Percentiles rank a stretch among this genome's conserved stretches.
phyloP scores from a whole-genome alignment of 805 yeast species.

The Hemisphaericaspora nanyangensis region DNA sequence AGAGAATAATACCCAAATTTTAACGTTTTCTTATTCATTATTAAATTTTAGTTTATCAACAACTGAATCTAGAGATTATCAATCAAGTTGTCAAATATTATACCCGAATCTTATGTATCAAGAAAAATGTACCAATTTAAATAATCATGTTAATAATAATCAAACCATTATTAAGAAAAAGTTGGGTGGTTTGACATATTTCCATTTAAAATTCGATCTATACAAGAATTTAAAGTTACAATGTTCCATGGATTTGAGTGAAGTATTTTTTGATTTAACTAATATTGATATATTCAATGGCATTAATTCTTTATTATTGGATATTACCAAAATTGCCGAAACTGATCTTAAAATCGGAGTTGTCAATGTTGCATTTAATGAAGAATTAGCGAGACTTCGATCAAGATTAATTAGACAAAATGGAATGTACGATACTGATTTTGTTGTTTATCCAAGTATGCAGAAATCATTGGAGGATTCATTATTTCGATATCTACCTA shows the following conservation, averaged over 20 bases:
- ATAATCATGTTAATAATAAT: not conserved
- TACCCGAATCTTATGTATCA: constrained; percentile 29
- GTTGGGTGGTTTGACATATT: constrained; percentile 12
- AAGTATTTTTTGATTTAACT: constrained; percentile 21
- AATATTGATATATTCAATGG: constrained; percentile 30
- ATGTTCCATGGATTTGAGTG: constrained; percentile 16
- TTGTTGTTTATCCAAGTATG: not conserved
- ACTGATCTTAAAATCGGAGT: constrained; percentile 23
- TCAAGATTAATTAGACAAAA: not conserved
- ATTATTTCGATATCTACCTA: constrained; percentile 25
- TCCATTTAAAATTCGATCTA: constrained; percentile 16
- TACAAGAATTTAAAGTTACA: constrained; percentile 26
- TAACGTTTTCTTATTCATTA: constrained; percentile 32
- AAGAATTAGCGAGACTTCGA: constrained; percentile 14
- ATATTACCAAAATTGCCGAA: constrained; percentile 21
- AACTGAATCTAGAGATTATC: constrained; percentile 27
- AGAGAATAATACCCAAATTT: constrained; percentile 13
- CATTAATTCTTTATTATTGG: constrained; percentile 24
- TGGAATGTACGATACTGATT: not conserved
- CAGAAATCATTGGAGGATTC: constrained; percentile 8
- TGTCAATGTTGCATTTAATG: constrained; percentile 24
- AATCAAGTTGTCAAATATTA: constrained; percentile 29
- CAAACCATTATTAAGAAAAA: constrained; percentile 21
- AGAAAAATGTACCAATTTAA: constrained; percentile 17
- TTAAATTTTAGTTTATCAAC: constrained; percentile 32